phyloP scores from a whole-genome alignment of 1,139 yeast genomes.

The Pichia cactophila region DNA sequence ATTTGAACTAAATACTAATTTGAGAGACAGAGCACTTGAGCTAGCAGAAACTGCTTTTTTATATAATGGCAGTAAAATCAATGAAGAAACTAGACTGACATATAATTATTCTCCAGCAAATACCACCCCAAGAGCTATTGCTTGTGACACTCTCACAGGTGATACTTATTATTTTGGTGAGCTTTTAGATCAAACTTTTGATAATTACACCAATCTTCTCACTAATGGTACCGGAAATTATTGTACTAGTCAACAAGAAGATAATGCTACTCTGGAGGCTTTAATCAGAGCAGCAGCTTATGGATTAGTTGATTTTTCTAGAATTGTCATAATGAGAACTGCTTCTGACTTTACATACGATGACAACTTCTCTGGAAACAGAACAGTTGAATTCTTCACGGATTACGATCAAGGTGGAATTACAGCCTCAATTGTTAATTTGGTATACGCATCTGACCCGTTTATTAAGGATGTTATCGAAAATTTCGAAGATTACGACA shows the following conservation, averaged over 20 bases:
- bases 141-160: slow-evolving; percentile 55
- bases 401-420: slow-evolving; percentile 47
- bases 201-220: slow-evolving; percentile 40
- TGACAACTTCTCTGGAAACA: slow-evolving; percentile 38
- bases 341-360: slow-evolving; percentile 57
- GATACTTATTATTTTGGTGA: slow-evolving; percentile 57
- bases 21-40: slow-evolving; percentile 51
- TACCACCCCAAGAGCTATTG: slow-evolving; percentile 40
- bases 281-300: slow-evolving; percentile 45
- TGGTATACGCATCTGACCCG: slow-evolving; percentile 50
- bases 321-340: slow-evolving; percentile 56
- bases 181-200: slow-evolving; percentile 43
- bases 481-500: slow-evolving; percentile 47
- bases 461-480: slow-evolving; percentile 44
- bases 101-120: slow-evolving; percentile 46
- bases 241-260: slow-evolving; percentile 64
- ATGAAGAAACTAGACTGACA: slow-evolving; percentile 39
- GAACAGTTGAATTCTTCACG: slow-evolving; percentile 45
- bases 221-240: slow-evolving; percentile 55
- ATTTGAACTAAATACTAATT: slow-evolving; percentile 51
- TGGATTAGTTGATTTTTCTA: slow-evolving; percentile 49
- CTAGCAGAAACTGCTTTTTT: slow-evolving; percentile 42
- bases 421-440: slow-evolving; percentile 42
- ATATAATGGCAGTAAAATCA: slow-evolving; percentile 39
- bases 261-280: slow-evolving; percentile 58